Conservation (phyloP, 805 yeast species). For the Kazachstania kunashirensis region DNA sequence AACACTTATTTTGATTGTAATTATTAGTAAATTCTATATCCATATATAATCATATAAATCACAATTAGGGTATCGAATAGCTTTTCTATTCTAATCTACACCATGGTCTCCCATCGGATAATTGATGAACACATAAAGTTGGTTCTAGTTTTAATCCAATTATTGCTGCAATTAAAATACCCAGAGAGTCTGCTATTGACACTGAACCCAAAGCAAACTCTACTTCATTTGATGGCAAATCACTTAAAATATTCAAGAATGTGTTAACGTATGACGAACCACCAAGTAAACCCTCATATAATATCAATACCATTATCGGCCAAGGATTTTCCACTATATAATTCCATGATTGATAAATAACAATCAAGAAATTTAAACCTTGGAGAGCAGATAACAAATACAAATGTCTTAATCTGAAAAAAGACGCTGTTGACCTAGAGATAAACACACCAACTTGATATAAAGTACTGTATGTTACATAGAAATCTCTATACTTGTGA, state of each 20-base stretch:
- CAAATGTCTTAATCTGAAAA: slow-evolving; percentile 48
- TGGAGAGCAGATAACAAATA: slow-evolving; percentile 62
- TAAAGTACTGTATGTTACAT: slow-evolving; percentile 81
- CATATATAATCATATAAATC: neutral
- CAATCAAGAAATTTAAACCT: slow-evolving; percentile 46
- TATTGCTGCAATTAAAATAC: slow-evolving; percentile 73
- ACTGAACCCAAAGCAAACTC: slow-evolving; percentile 80
- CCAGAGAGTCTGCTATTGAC: slow-evolving; percentile 75
- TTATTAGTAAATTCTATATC: neutral
- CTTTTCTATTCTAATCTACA: slow-evolving; percentile 42
- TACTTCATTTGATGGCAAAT: slow-evolving; percentile 40
- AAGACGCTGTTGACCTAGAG: slow-evolving; percentile 72
- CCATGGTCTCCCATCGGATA: slow-evolving; percentile 67
- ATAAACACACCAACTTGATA: slow-evolving; percentile 91
- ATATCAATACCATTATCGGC: slow-evolving; percentile 49
- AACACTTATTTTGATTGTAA: neutral
- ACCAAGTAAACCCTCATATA: slow-evolving; percentile 86
- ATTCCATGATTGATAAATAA: slow-evolving; percentile 55
- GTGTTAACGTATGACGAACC: slow-evolving; percentile 89
- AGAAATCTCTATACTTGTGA: slow-evolving; percentile 64
- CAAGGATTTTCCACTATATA: slow-evolving; percentile 52
- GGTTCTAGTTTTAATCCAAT: slow-evolving; percentile 70
- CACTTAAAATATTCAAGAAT: slow-evolving; percentile 64
- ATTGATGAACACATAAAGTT: slow-evolving; percentile 60
- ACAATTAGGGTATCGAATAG: neutral